Conservation (phyloP, 768 basidiomycete species). For the Tylopilus felleus region DNA sequence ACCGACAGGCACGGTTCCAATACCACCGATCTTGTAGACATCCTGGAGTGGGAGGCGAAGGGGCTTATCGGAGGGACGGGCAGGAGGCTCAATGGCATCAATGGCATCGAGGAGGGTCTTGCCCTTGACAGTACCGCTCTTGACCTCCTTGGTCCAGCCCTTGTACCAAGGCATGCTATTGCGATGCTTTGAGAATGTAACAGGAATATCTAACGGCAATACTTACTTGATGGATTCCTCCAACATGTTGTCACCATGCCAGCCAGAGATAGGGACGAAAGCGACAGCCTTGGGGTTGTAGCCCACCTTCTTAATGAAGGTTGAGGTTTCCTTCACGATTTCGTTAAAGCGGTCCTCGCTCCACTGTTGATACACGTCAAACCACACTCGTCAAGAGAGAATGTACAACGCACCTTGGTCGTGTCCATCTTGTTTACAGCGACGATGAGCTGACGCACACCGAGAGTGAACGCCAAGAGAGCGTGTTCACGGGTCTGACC, state of each 20-base stretch:
- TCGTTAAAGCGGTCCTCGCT: slow-evolving; percentile 99
- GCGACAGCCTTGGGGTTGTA: slow-evolving; percentile 99
- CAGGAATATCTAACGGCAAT: background rate
- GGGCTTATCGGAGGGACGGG: slow-evolving; percentile 97
- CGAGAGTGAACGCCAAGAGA: slow-evolving; percentile 98
- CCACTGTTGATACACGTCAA: slow-evolving; percentile 59
- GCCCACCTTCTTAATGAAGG: slow-evolving; percentile 99
- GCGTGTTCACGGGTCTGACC: slow-evolving; percentile 99
- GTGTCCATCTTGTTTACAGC: slow-evolving; percentile 99
- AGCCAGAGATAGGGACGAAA: slow-evolving; percentile 99
- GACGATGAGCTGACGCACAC: slow-evolving; percentile 99
- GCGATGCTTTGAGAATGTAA: slow-evolving; percentile 15
- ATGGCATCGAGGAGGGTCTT: slow-evolving; percentile 99
- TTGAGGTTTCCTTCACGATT: slow-evolving; percentile 96
- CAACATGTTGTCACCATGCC: slow-evolving; percentile 99
- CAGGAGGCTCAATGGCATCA: slow-evolving; percentile 97
- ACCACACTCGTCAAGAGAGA: background rate
- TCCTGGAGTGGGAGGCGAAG: slow-evolving; percentile 99
- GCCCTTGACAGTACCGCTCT: slow-evolving; percentile 90
- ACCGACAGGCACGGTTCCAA: slow-evolving; percentile 99
- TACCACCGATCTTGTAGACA: slow-evolving; percentile 99
- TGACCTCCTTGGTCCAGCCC: slow-evolving; percentile 98
- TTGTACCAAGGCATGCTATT: slow-evolving; percentile 98
- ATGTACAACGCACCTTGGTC: slow-evolving; percentile 63
- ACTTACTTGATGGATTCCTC: slow-evolving; percentile 93